These are phyloP conservation scores for Chytridiales sp. DNA, from an alignment of 371 early-diverging fungal species.

Conservation along the genomic window DNA sequence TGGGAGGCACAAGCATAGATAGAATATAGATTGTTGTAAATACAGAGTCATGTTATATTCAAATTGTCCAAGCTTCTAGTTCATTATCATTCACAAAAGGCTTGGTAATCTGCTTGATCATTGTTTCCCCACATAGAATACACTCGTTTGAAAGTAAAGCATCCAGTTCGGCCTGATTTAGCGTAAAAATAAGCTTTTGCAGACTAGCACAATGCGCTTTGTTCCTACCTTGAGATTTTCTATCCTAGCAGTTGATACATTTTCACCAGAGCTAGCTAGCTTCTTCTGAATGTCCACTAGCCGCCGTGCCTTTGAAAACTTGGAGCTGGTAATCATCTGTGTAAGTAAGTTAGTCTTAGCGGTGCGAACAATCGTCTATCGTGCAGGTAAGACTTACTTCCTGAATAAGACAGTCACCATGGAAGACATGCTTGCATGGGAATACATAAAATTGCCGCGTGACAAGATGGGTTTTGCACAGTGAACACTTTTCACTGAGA, in stretches of 20 bases:
- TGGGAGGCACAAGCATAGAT: too few species aligned
- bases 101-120: slow-evolving; percentile 77
- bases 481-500: slow-evolving; percentile 75
- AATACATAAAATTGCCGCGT: slow-evolving; percentile 89
- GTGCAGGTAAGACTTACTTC: slow-evolving; percentile 44
- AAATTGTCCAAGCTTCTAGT: too few species aligned
- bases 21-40: too few species aligned
- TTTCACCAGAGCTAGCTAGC: slow-evolving; percentile 20
- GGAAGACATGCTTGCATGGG: slow-evolving; percentile 93
- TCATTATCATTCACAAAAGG: slow-evolving; percentile 54
- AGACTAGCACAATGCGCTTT: background rate
- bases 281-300: slow-evolving; percentile 7
- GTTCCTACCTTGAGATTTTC: background rate
- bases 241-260: background rate
- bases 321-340: background rate
- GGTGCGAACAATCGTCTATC: background rate
- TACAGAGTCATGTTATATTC: too few species aligned
- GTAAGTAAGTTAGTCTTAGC: background rate
- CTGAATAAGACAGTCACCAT: slow-evolving; percentile 80
- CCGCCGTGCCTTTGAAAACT: slow-evolving; percentile 5
- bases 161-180: slow-evolving; percentile 70
- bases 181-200: background rate
- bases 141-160: slow-evolving; percentile 83
- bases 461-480: slow-evolving; percentile 74
- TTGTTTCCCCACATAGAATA: slow-evolving; percentile 81